Evolutionary conservation across 768 basidiomycete genomes (phyloP), one percentile per base, ranked within the genome.

Genomic region (Auriscalpium vulgare): DNA sequence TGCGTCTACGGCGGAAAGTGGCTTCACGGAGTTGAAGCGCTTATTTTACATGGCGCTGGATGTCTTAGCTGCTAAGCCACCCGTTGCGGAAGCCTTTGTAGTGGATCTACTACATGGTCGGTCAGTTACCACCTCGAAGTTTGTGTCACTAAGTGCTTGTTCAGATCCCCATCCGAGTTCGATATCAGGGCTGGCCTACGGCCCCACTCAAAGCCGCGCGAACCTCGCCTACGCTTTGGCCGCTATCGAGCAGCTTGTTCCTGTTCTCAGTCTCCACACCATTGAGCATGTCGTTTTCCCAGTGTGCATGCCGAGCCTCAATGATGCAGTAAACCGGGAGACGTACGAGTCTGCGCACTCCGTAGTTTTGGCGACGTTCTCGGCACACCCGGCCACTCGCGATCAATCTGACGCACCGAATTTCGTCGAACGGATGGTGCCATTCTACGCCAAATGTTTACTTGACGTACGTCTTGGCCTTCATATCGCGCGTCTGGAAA

Each of bases 311-410:
- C 84, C 85, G 88, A 90, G 67, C 65, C 74, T 91, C 34, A 75
- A 72, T 53, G 77, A 84, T 55, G 61, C 82, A 1, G 55, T 54
- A 13, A 75, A 88, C 60, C 82, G 87, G 37, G 87, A 92, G 60
- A 82, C 82, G n/a, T 94, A 83, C 62, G 91, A 95, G 67, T 87
- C 89, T 0, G 83, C 91, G 1, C 92, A 94, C 66, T 93, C 91
- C 9, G 88, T 89, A 29, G 71, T 94, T 37, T 73, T 95, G 13
- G 78, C 91, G 4, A 74, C 91, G 43, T 85, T 91, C 64, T 78
- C 86, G 10, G 75, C 81, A 34, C 76, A 79, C 62, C 79, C 82
- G 0, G 76, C 80, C 58, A 69, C 67, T 17, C 48, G 62, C 23
- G 59, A 53, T 8, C 55, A 66, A 52, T 16, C 40, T 19, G 52